Percentiles rank a stretch among this genome's conserved stretches.
phyloP scores from a whole-genome alignment of 768 basidiomycete species.

The Trametes elegans region DNA sequence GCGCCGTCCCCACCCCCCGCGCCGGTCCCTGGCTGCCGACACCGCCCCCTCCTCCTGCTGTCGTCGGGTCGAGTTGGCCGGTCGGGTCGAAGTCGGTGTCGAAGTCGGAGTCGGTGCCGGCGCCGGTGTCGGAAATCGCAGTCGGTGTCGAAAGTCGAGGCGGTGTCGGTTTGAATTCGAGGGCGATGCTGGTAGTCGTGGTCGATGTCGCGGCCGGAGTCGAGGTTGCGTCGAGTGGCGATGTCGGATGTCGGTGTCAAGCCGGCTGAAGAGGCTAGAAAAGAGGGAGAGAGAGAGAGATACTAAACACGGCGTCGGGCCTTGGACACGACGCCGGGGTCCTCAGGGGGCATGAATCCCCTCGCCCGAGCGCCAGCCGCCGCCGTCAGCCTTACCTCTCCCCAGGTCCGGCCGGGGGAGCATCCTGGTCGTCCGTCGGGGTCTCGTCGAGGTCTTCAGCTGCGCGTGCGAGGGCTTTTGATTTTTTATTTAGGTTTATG shows the following conservation, averaged over 20 bases:
- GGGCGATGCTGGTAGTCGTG: no score
- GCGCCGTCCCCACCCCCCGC: not conserved
- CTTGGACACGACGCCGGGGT: not conserved
- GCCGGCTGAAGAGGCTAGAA: no score
- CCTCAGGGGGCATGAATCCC: not conserved
- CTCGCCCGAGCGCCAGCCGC: not conserved
- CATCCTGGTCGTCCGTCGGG: not conserved
- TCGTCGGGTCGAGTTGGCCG: no score
- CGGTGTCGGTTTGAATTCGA: no score
- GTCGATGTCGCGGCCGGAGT: no score
- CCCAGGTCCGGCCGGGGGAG: slow-evolving; percentile 2
- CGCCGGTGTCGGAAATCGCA: no score
- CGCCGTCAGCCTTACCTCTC: slow-evolving; percentile 5
- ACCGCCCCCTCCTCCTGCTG: not conserved
- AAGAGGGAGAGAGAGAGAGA: no score
- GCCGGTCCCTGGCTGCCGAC: not conserved
- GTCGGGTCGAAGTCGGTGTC: not conserved
- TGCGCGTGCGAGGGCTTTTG: not conserved
- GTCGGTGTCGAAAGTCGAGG: no score
- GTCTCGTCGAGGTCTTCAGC: no score
- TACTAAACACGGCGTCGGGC: not conserved
- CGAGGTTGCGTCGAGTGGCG: no score
- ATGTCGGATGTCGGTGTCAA: no score
- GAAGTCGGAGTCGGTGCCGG: no score
- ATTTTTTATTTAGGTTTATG: not conserved